Conservation (phyloP, 2,329 filamentous ascomycete species). For the Fusarium sp. region DNA sequence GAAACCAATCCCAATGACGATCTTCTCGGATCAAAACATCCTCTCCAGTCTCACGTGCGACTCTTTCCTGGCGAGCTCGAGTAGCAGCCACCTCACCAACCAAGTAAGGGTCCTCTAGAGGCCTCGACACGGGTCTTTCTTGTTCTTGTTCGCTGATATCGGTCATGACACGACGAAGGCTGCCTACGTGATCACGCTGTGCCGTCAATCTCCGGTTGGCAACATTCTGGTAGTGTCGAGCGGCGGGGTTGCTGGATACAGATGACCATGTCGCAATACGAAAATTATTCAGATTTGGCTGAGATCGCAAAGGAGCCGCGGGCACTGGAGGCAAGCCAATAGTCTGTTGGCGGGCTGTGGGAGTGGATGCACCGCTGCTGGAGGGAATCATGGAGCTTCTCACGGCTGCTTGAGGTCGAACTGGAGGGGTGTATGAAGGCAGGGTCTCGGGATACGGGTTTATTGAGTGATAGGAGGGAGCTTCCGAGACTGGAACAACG, state of each 20-base stretch:
- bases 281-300: constrained; percentile 63
- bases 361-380: constrained; percentile 42
- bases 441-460: constrained; percentile 59
- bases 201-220: constrained; percentile 69
- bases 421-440: constrained; percentile 63
- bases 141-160: constrained; percentile 32
- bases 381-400: constrained; percentile 38
- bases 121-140: constrained; percentile 52
- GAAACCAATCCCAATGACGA: constrained; percentile 69
- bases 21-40: constrained; percentile 68
- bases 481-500: constrained; percentile 65
- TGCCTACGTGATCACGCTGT: constrained; percentile 50
- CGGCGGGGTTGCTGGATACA: constrained; percentile 62
- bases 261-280: constrained; percentile 72
- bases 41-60: constrained; percentile 66
- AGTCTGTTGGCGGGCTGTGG: constrained; percentile 49
- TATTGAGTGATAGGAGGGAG: constrained; percentile 71
- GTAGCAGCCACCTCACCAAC: constrained; percentile 74
- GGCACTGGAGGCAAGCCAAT: constrained; percentile 65
- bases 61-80: constrained; percentile 65
- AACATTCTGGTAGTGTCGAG: constrained; percentile 71
- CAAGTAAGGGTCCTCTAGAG: constrained; percentile 74
- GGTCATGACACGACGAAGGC: constrained; percentile 42
- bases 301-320: constrained; percentile 50
- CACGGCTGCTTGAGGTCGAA: constrained; percentile 23